Base-by-base conservation (phyloP, 2,329 filamentous ascomycete species). In the Passalora sequoiae region DNA sequence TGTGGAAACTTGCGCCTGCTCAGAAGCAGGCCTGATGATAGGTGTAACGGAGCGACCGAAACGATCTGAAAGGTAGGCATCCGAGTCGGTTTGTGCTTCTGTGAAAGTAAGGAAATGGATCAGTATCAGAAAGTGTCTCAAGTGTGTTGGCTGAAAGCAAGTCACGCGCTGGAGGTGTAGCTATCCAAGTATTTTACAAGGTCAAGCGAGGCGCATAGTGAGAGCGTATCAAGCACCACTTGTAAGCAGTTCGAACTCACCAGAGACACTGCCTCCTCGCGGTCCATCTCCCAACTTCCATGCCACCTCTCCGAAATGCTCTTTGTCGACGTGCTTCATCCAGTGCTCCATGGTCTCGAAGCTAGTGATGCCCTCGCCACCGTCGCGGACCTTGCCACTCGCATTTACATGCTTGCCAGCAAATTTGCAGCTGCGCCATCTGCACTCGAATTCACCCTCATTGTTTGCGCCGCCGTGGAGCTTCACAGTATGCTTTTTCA, bases 261-360 rank as follows among this genome's bases (percentile, higher is more conserved):
- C 77, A 66, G 71, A 73, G 56, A 71, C 47, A 31, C 36, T 63
- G 48, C 71, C 71, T 45, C 71, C 69, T 36, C 68, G 68, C 30
- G 77, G 77, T 40, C 79, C 78, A 64, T 81, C 77, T n/a, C 78
- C 78, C 31, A 75, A 65, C 52, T 70, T 66, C 72, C 76, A 76
- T n/a, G 73, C 74, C 31, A 80, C 56, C 13, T 71, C 66, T 15
- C 63, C 60, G n/a, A 82, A 57, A 59, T 83, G 79, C 15, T 56
- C 58, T 22, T 66, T 59, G 44, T 74, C 68, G 17, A 81, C 56
- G 55, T 83, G 79, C 16, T 64, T 60, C 39, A 68, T 61, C 69
- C 78, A 76, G 10, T 64, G 55, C 8, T 62, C 60, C 21, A 67
- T 58, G 6, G 59, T 56, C 6, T 56, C 54, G 47, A 75, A 75